Conservation (phyloP, 1,284 basidiomycete genomes). For the Papiliotrema flavescens region DNA sequence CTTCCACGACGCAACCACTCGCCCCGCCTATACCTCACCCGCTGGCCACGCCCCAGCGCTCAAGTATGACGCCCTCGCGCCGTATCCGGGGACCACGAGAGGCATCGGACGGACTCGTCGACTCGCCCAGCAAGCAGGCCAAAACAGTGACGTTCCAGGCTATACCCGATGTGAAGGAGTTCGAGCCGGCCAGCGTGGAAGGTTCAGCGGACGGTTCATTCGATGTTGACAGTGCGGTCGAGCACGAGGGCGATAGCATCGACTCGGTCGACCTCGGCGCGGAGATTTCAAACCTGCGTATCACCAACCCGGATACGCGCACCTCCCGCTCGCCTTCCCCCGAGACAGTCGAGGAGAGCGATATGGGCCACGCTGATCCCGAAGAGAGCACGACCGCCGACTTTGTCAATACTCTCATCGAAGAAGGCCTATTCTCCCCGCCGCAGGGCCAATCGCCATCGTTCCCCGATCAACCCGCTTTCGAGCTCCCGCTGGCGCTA, state of each 20-base stretch:
- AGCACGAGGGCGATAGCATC: conserved; percentile 46
- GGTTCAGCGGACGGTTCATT: conserved; percentile 53
- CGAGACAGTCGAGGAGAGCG: not conserved
- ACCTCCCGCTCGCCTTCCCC: not conserved
- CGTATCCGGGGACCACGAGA: conserved; percentile 74
- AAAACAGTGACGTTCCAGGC: conserved; percentile 84
- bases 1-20: too few species aligned
- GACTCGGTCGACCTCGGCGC: conserved; percentile 6
- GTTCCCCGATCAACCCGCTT: conserved; percentile 31
- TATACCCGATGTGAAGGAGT: conserved; percentile 82
- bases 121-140: conserved; percentile 57
- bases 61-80: conserved; percentile 69
- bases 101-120: conserved; percentile 18
- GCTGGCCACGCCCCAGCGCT: conserved; percentile 51
- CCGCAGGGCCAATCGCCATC: conserved; percentile 30
- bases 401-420: conserved; percentile 47
- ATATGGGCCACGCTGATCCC: conserved; percentile 1
- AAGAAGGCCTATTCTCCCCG: conserved; percentile 45
- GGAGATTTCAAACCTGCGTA: not conserved
- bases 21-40: too few species aligned
- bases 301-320: conserved; percentile 3
- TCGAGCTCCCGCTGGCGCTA: too few species aligned
- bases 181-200: conserved; percentile 62
- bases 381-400: conserved; percentile 45
- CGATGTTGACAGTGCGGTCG: conserved; percentile 45